Conservation (phyloP, 352 stramenopile genomes). For the Bremia lactucae region DNA sequence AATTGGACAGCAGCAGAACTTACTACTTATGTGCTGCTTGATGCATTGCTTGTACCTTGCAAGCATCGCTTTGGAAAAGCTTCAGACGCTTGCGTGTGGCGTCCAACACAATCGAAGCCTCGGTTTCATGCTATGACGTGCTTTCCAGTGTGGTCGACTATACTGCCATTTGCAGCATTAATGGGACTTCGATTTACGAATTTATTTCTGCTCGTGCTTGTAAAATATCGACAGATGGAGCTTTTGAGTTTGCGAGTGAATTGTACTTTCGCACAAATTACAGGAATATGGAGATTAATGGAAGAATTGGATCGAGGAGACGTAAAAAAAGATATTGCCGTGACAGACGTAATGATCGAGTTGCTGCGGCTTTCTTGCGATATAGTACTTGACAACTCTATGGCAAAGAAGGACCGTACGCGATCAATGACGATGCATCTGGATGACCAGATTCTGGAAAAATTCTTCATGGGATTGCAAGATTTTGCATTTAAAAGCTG, state of each 20-base stretch:
- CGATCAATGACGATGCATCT: slow-evolving; percentile 6
- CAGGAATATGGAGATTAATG: slow-evolving; percentile 41
- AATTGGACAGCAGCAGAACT: slow-evolving; percentile 9
- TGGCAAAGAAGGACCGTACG: slow-evolving; percentile 2
- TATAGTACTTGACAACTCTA: slow-evolving; percentile 10
- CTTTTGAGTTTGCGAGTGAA: slow-evolving; percentile 20
- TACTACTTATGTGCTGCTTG: slow-evolving; percentile 32
- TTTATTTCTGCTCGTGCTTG: slow-evolving; percentile 17
- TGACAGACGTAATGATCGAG: slow-evolving; percentile 13
- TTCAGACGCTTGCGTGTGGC: slow-evolving; percentile 37
- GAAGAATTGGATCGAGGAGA: slow-evolving; percentile 25
- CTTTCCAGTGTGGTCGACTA: slow-evolving; percentile 38
- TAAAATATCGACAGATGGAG: not conserved
- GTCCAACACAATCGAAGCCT: slow-evolving; percentile 25
- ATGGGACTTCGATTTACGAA: slow-evolving; percentile 25
- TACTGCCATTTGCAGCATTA: slow-evolving; percentile 41
- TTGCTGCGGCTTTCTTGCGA: slow-evolving; percentile 24
- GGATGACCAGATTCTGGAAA: slow-evolving; percentile 53
- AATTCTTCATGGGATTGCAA: slow-evolving; percentile 44
- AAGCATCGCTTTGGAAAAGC: slow-evolving; percentile 9
- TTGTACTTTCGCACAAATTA: slow-evolving; percentile 51
- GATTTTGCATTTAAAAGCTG: slow-evolving; percentile 43
- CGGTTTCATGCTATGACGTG: slow-evolving; percentile 55
- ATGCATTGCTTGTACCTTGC: slow-evolving; percentile 36
- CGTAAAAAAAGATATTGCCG: slow-evolving; percentile 2